Percentiles rank a stretch among this genome's conserved stretches.
Conservation (phyloP, 352 stramenopile species). For the Globisporangium cylindrosporum region DNA sequence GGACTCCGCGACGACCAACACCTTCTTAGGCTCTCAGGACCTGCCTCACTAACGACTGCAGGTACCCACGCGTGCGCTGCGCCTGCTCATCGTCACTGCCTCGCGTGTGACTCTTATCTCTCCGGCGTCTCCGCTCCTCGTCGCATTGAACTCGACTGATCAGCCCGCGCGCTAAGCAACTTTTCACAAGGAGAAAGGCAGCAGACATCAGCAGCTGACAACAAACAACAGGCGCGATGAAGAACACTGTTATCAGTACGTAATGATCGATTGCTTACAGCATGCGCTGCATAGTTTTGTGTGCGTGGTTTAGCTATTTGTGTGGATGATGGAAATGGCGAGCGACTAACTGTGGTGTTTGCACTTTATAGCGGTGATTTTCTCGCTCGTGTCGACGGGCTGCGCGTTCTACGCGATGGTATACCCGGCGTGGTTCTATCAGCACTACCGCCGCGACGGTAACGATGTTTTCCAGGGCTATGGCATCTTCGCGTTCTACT, state of each 20-base stretch:
- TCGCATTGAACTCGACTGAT: background rate
- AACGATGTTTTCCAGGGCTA: slow-evolving; percentile 78
- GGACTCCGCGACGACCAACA: background rate
- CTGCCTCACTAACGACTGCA: background rate
- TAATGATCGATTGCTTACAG: background rate
- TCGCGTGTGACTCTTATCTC: background rate
- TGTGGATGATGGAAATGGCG: background rate
- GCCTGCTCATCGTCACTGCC: background rate
- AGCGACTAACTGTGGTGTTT: slow-evolving; percentile 7
- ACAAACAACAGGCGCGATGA: slow-evolving; percentile 27
- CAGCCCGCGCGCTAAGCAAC: background rate
- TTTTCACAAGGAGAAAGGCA: background rate
- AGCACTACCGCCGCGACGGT: slow-evolving; percentile 74
- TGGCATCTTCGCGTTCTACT: slow-evolving; percentile 83
- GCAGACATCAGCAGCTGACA: background rate
- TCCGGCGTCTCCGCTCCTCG: background rate
- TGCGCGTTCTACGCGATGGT: slow-evolving; percentile 78
- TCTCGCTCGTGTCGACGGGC: slow-evolving; percentile 69
- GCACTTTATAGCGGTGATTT: slow-evolving; percentile 55
- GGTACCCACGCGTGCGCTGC: background rate
- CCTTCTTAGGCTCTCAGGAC: background rate
- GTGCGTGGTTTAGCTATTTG: background rate
- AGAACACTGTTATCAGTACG: slow-evolving; percentile 77
- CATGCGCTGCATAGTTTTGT: background rate
- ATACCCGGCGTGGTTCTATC: slow-evolving; percentile 85